Evolutionary conservation across 257 asterid species (phyloP).

Genomic region (Nicotiana tomentosiformis): DNA sequence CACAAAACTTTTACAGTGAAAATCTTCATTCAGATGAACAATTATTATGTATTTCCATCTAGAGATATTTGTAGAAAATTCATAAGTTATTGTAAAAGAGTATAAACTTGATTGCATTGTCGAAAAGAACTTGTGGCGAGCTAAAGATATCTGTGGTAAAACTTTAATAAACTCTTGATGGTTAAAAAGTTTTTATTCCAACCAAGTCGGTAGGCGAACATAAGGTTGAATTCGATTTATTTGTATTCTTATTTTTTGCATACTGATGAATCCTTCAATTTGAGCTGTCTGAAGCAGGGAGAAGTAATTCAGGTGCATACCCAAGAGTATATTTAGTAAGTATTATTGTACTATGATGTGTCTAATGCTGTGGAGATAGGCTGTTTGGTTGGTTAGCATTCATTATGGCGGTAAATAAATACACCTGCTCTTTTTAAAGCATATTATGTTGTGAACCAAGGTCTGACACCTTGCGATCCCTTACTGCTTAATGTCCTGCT

Average conservation of each 20-base stretch:
- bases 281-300: neutral
- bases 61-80: neutral
- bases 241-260: neutral
- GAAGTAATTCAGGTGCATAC: neutral
- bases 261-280: neutral
- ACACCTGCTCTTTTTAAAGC: neutral
- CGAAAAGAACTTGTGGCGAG: neutral
- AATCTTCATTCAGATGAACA: neutral
- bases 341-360: neutral
- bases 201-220: neutral
- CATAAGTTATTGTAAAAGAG: neutral
- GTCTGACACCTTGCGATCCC: neutral
- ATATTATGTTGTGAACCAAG: neutral
- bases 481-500: neutral
- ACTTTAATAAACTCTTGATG: neutral
- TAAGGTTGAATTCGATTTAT: neutral
- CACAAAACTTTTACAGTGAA: neutral
- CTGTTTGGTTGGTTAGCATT: neutral
- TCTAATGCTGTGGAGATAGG: neutral
- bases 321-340: neutral
- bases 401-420: neutral
- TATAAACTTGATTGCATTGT: neutral
- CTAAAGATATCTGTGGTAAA: neutral
- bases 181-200: neutral
- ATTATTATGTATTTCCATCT: neutral